Base-by-base conservation (phyloP, 1,284 basidiomycete genomes). In the Chalciporus sp. region DNA sequence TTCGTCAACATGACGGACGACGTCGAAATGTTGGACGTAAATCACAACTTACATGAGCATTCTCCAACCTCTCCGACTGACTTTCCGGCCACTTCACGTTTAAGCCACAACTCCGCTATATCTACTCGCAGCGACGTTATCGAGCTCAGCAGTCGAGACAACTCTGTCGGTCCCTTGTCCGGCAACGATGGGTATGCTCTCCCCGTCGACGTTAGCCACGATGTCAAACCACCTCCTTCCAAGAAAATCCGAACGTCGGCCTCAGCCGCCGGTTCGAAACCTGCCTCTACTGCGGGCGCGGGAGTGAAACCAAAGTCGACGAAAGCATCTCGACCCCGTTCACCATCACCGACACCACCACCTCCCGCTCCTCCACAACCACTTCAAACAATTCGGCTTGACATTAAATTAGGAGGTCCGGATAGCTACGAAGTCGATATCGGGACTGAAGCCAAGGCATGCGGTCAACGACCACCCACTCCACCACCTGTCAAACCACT, bases 371-470 rank as follows among this genome's bases (percentile, higher is more conserved):
- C 77, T 5, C 78, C 76, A 2, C 84, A 81, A 7, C 68, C 81
- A 0, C 68, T 86, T n/a, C 73, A 79, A 55, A 91, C 88, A 0
- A 78, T 90, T 47, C 79, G 90, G 0, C 79, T 93, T 33, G 75
- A 84, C 2, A 87, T 92, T 63, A 66, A 57, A 11, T 80, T 92
- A 10, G 83, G 86, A n/a, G 86, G 87, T 0, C 85, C 85, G 1
- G 78, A 83, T 11, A 85, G 86, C 58, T 88, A 90, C 67, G 85
- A 87, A 55, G 82, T 91, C 52, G 84, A 90, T 63, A 79, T 92
- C 50, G 67, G 78, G 2, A 61, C 72, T 14, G 71, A 85, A 26
- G 78, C 88, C 12, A 82, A 83, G 57, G 80, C 77, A 6, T 83
- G 83, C 0, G 89, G 90, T 2, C 84, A 90, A 68, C 75, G 85